Conservation (phyloP, 23 red algal species). For the Gracilariopsis chorda region DNA sequence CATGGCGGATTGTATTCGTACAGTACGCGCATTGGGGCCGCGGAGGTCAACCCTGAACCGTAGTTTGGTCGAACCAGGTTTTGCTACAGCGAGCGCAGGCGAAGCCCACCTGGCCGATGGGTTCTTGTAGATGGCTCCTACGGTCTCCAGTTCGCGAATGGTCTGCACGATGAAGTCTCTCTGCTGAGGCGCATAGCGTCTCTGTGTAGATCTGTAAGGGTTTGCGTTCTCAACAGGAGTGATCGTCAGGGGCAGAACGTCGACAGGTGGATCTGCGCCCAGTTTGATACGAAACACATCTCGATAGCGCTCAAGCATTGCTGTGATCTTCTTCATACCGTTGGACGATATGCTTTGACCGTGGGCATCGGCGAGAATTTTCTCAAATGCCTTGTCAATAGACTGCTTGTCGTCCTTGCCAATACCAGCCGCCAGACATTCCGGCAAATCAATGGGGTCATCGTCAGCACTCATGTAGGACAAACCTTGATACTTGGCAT, state of each 20-base stretch:
- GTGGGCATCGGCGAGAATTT: too few species aligned
- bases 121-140: constrained; percentile 16
- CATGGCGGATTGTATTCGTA: constrained; percentile 3
- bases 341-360: too few species aligned
- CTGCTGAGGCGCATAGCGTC: background rate
- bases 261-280: background rate
- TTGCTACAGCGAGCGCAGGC: background rate
- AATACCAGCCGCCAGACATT: background rate
- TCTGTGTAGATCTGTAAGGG: background rate
- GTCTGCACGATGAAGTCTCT: background rate
- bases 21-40: background rate
- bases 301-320: background rate
- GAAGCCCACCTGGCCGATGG: background rate
- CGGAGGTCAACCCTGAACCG: constrained; percentile 15
- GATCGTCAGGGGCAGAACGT: background rate
- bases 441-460: constrained; percentile 4
- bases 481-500: too few species aligned
- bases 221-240: background rate
- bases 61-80: background rate
- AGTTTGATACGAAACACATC: background rate
- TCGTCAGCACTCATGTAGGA: background rate
- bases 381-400: background rate
- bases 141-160: background rate
- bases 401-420: background rate
- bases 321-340: too few species aligned